phyloP scores from a whole-genome alignment of 2,329 filamentous ascomycete species.

The Aspergillus awamori region DNA sequence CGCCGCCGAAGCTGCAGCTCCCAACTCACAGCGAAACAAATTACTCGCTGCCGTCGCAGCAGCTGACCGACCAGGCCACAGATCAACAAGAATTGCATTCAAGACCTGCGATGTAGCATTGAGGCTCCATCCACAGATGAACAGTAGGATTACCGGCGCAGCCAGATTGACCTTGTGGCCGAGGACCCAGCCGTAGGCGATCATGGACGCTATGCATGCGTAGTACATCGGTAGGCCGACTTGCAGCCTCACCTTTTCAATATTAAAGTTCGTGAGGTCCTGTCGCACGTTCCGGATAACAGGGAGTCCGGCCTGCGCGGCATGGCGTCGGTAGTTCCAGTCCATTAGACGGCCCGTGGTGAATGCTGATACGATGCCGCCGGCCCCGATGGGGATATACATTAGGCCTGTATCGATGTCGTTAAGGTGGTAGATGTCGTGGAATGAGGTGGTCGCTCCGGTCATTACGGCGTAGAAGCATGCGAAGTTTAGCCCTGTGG shows the following conservation, averaged over 20 bases:
- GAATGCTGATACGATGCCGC: constrained; percentile 25
- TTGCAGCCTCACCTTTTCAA: constrained; percentile 28
- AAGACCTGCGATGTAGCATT: constrained; percentile 48
- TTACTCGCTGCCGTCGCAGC: constrained; percentile 51
- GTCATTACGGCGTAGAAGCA: constrained; percentile 53
- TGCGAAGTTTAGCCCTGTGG: constrained; percentile 50
- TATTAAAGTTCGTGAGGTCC: constrained; percentile 16
- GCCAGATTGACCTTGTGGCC: constrained; percentile 37
- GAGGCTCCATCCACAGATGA: constrained; percentile 41
- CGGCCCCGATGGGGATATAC: constrained; percentile 40
- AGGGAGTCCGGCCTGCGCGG: constrained; percentile 3
- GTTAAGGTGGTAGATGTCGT: constrained; percentile 50
- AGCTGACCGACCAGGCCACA: constrained; percentile 46
- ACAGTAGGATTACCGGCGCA: constrained; percentile 44
- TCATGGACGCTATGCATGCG: constrained; percentile 20
- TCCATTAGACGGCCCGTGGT: constrained; percentile 24
- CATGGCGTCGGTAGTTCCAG: constrained; percentile 27
- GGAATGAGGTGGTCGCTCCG: constrained; percentile 51
- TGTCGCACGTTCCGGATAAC: constrained; percentile 6
- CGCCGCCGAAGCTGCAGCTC: constrained; percentile 47
- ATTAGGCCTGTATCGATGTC: constrained; percentile 50
- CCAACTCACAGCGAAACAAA: constrained; percentile 47
- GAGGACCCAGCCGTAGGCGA: constrained; percentile 42
- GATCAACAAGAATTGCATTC: constrained; percentile 52
- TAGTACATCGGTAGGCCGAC: constrained; percentile 25